Percentiles rank a stretch among this genome's conserved stretches.
Conservation (phyloP, 2,329 filamentous ascomycete genomes). For the Pestalotiopsis fici region DNA sequence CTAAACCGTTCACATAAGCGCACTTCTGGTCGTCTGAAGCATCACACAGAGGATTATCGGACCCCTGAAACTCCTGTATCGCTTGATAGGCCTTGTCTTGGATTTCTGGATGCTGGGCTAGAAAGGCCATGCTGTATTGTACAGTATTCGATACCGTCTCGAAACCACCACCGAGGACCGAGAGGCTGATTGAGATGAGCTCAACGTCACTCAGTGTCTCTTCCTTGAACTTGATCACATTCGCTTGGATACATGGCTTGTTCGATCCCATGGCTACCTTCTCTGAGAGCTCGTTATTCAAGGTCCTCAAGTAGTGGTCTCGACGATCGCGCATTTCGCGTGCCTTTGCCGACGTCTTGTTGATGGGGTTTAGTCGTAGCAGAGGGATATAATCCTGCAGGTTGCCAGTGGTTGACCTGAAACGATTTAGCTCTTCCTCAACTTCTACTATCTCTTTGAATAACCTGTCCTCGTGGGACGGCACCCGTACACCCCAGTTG, state of each 20-base stretch:
- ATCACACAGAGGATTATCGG: conserved; percentile 66
- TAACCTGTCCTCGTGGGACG: conserved; percentile 67
- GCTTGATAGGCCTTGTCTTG: conserved; percentile 70
- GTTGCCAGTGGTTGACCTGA: conserved; percentile 79
- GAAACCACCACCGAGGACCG: conserved; percentile 79
- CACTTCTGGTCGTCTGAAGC: conserved; percentile 65
- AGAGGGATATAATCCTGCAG: conserved; percentile 85
- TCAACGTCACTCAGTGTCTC: conserved; percentile 55
- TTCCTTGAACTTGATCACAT: conserved; percentile 38
- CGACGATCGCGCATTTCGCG: conserved; percentile 67
- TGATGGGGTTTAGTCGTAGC: conserved; percentile 59
- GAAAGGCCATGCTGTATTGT: conserved; percentile 77
- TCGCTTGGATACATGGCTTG: conserved; percentile 42
- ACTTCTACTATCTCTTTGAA: conserved; percentile 75
- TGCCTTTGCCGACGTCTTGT: conserved; percentile 46
- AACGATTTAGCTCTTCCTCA: conserved; percentile 74
- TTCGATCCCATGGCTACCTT: conserved; percentile 40
- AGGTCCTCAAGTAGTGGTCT: conserved; percentile 66
- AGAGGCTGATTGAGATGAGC: conserved; percentile 78
- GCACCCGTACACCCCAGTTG: conserved; percentile 78
- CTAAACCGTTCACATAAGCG: conserved; percentile 62
- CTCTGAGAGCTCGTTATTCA: conserved; percentile 59
- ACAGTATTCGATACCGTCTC: conserved; percentile 81
- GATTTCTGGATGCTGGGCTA: conserved; percentile 68
- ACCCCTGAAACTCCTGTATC: conserved; percentile 45